phyloP scores from a whole-genome alignment of 139 green algal genomes.

The Tetratostichococcus sp. region DNA sequence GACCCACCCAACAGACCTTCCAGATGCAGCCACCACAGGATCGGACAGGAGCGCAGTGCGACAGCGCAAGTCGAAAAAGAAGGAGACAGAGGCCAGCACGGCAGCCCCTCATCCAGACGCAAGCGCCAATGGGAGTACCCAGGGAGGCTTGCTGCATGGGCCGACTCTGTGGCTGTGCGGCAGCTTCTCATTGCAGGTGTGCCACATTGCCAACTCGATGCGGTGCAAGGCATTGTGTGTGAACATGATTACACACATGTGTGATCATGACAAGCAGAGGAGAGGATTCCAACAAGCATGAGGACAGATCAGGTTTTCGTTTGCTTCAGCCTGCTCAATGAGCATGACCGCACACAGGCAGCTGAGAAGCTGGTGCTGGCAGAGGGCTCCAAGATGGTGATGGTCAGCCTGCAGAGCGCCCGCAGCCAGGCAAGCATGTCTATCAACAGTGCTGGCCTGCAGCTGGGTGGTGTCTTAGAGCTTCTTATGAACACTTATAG shows the following conservation, averaged over 20 bases:
- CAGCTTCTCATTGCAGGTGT: slow-evolving; percentile 16
- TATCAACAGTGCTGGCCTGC: too few species aligned
- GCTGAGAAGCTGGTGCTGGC: slow-evolving; percentile 77
- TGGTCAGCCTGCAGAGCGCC: slow-evolving; percentile 37
- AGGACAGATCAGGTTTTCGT: not conserved
- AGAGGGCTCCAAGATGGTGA: slow-evolving; percentile 74
- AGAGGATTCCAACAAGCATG: too few species aligned
- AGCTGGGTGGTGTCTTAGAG: too few species aligned
- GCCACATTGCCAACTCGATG: not conserved
- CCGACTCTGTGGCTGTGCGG: slow-evolving; percentile 1
- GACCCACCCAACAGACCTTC: too few species aligned
- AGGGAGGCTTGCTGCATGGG: not conserved
- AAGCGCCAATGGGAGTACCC: not conserved
- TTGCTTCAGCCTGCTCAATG: not conserved
- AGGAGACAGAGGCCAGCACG: not conserved
- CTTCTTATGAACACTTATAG: not conserved
- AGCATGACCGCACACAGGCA: slow-evolving; percentile 35
- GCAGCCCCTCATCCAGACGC: not conserved
- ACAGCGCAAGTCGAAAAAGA: not conserved
- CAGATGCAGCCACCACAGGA: too few species aligned
- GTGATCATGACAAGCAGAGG: not conserved
- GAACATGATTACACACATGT: not conserved
- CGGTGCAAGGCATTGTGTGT: not conserved
- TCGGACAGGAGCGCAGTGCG: not conserved
- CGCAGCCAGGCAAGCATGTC: slow-evolving; percentile 19